Evolutionary conservation across 306 rosid species (phyloP), one percentile per base, ranked within the genome.

Genomic region (Quercus mongolica): DNA sequence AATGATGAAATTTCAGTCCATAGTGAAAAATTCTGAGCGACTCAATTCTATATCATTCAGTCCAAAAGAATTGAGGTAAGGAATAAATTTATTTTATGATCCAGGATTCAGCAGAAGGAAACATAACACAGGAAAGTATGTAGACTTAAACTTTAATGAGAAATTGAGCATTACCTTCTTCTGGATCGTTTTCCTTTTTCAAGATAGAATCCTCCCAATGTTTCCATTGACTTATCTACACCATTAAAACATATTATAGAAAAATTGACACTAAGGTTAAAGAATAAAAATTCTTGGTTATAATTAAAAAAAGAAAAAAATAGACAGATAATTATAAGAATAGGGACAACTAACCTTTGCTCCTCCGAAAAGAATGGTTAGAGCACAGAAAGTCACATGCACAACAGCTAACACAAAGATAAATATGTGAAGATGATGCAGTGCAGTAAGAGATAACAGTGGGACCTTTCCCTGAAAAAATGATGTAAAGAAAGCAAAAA

Each of bases 391-490:
- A 63, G 73, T 49, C 19, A 83, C 87, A 75, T 83, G 83, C 31
- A 79, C 87, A 26, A 83, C 81, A 14, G 87, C 87, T 20, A 83
- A 73, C 64, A 79, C 87, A 71, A 83, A 83, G 70, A 83, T 83
- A 63, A 83, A 83, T 63, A 83, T 83, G 67, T 83, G 87, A n/a
- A 83, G 81, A 79, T 83, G 87, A 57, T 83, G 87, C 25, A 83
- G 58, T 13, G 86, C 86, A 14, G 81, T 79, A 10, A 28, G 31
- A 63, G 86, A 83, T 56, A 83, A 17, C 71, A 83, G 38, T 7
- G 87, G 78, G 5, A 76, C 87, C 67, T 83, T 79, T 68, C 81
- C 83, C 87, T 83, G 74, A 38, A 70, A 70, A 49, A 67, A 73
- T 5, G 18, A 75, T 28, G 26, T n/a, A 65, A 30, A 65, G 41